Evolutionary conservation across 352 stramenopile species (phyloP).

Genomic region (Phytophthora parvispora): DNA sequence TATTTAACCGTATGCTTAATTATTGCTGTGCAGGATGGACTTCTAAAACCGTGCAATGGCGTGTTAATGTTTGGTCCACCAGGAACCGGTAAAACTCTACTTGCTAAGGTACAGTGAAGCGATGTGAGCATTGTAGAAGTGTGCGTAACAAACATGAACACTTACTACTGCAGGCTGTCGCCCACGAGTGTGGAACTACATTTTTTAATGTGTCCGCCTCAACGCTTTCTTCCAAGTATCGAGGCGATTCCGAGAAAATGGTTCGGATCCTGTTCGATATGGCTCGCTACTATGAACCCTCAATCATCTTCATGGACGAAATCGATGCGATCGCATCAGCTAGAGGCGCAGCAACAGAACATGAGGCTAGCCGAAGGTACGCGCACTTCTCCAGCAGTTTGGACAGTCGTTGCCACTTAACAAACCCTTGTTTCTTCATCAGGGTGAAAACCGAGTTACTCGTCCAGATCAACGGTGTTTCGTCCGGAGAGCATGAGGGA

Average conservation of each 20-base stretch:
- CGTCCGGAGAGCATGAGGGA: slow-evolving; percentile 53
- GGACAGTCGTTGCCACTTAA: no score
- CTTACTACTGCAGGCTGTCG: slow-evolving; percentile 68
- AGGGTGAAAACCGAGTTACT: slow-evolving; percentile 98
- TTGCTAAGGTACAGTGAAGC: slow-evolving; percentile 62
- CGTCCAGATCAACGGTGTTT: slow-evolving; percentile 98
- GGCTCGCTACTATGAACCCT: slow-evolving; percentile 97
- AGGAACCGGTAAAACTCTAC: slow-evolving; percentile 92
- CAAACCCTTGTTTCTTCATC: not conserved
- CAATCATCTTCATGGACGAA: slow-evolving; percentile 99
- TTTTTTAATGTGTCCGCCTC: slow-evolving; percentile 99
- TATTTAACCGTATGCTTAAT: not conserved
- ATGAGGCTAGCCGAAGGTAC: slow-evolving; percentile 86
- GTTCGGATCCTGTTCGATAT: slow-evolving; percentile 99
- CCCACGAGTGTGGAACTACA: slow-evolving; percentile 96
- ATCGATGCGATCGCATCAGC: slow-evolving; percentile 95
- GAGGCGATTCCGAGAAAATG: slow-evolving; percentile 97
- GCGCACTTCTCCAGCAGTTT: no score
- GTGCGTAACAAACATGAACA: not conserved
- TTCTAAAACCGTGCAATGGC: slow-evolving; percentile 85
- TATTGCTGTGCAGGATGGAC: slow-evolving; percentile 57
- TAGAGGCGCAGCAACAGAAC: slow-evolving; percentile 79
- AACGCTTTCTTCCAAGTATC: slow-evolving; percentile 94
- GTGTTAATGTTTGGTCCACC: slow-evolving; percentile 91
- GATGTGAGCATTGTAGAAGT: not conserved